phyloP scores from a whole-genome alignment of 352 stramenopile species.

The Pythium rishiriense region DNA sequence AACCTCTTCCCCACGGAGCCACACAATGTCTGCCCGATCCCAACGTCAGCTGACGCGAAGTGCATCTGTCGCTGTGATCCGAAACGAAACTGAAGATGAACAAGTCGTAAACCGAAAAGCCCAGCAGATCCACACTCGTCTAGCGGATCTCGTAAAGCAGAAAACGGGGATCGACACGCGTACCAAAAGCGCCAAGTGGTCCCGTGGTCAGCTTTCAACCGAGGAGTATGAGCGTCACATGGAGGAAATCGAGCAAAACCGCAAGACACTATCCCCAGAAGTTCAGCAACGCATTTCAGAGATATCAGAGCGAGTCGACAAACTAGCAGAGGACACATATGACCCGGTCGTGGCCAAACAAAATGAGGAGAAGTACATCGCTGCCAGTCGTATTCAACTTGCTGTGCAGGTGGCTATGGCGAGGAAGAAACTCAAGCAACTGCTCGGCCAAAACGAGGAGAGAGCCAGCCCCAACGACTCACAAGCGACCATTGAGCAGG shows the following conservation, averaged over 20 bases:
- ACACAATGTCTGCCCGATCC: not conserved
- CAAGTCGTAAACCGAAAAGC: slow-evolving; percentile 5
- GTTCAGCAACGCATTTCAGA: slow-evolving; percentile 46
- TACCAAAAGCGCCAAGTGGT: slow-evolving; percentile 26
- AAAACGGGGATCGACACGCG: slow-evolving; percentile 23
- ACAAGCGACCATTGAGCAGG: slow-evolving; percentile 10
- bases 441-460: slow-evolving; percentile 29
- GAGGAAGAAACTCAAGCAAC: slow-evolving; percentile 42
- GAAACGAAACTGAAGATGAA: slow-evolving; percentile 10
- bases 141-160: slow-evolving; percentile 21
- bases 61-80: slow-evolving; percentile 12
- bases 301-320: slow-evolving; percentile 37
- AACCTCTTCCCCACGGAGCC: not conserved
- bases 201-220: slow-evolving; percentile 22
- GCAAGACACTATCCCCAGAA: slow-evolving; percentile 29
- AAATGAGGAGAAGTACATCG: slow-evolving; percentile 24
- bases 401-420: slow-evolving; percentile 44
- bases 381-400: slow-evolving; percentile 47
- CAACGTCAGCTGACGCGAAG: slow-evolving; percentile 12
- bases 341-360: slow-evolving; percentile 31
- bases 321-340: slow-evolving; percentile 42
- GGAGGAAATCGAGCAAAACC: slow-evolving; percentile 23
- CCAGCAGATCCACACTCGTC: slow-evolving; percentile 11
- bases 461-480: not conserved
- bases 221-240: slow-evolving; percentile 35